These are phyloP conservation scores for Pichia sp. DNA, from an alignment of 1,139 yeast species.

Conservation along the genomic window DNA sequence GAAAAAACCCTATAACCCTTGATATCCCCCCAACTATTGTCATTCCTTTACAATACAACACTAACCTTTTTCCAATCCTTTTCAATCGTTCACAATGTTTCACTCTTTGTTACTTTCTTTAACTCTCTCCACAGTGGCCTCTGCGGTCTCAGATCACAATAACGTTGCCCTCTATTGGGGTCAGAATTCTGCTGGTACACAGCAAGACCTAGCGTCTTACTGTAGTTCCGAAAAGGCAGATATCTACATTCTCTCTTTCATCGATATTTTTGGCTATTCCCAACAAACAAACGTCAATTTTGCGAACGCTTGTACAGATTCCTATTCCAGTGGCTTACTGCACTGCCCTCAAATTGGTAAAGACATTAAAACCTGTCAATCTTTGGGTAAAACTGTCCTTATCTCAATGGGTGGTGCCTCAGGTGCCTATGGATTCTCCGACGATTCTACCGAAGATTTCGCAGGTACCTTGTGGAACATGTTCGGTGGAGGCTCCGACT, in stretches of 20 bases:
- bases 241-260: conserved; percentile 67
- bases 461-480: conserved; percentile 79
- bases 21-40: neutral
- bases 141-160: conserved; percentile 37
- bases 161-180: conserved; percentile 91
- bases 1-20: neutral
- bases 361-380: conserved; percentile 82
- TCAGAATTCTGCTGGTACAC: conserved; percentile 76
- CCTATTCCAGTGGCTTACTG: conserved; percentile 50
- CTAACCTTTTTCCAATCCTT: neutral
- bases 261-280: conserved; percentile 54
- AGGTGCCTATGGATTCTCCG: conserved; percentile 70
- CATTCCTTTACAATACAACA: neutral
- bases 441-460: conserved; percentile 53
- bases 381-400: conserved; percentile 68
- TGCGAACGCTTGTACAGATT: conserved; percentile 59
- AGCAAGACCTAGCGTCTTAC: conserved; percentile 58
- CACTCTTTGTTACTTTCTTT: conserved; percentile 12
- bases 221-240: conserved; percentile 70
- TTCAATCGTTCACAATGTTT: conserved; percentile 8
- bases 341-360: conserved; percentile 62
- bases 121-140: conserved; percentile 13
- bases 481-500: conserved; percentile 84
- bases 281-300: conserved; percentile 54
- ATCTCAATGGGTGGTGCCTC: conserved; percentile 86